Evolutionary conservation across 192 early-diverging fungal genomes (phyloP).

Genomic region (Podochytrium sp.): DNA sequence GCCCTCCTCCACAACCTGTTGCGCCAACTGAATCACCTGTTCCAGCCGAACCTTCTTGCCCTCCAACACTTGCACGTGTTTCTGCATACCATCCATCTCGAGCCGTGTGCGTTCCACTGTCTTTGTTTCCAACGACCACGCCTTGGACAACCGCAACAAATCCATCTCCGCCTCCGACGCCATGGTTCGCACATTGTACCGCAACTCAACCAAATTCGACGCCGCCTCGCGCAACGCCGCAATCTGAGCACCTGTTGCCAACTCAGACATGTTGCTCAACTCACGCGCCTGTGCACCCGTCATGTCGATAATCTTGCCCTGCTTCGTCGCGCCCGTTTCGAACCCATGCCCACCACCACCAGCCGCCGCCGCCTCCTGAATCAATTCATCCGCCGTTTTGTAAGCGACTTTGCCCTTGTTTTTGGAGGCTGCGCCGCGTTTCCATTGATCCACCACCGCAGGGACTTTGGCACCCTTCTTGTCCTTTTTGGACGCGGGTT

Average conservation of each 20-base stretch:
- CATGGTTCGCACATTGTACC: constrained; percentile 76
- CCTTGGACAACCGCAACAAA: constrained; percentile 64
- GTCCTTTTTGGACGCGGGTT: constrained; percentile 47
- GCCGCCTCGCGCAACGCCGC: constrained; percentile 52
- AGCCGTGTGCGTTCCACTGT: constrained; percentile 9
- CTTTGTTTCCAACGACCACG: constrained; percentile 55
- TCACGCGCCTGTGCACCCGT: constrained; percentile 66
- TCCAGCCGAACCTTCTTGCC: constrained; percentile 31
- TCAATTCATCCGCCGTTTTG: constrained; percentile 77
- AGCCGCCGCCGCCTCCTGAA: constrained; percentile 47
- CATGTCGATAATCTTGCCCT: constrained; percentile 85
- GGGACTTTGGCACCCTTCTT: constrained; percentile 18
- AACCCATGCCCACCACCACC: background rate
- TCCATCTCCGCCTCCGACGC: constrained; percentile 73
- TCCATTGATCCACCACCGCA: constrained; percentile 39
- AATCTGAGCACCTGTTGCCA: constrained; percentile 30
- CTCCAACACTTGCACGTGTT: constrained; percentile 38
- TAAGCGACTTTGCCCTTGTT: constrained; percentile 58
- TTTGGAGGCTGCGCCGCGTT: constrained; percentile 45
- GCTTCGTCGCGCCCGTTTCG: constrained; percentile 32
- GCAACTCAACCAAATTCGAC: constrained; percentile 71
- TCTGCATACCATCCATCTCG: constrained; percentile 35
- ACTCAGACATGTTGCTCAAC: constrained; percentile 37
- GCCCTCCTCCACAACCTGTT: constrained; percentile 43
- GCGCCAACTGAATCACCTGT: constrained; percentile 39